phyloP scores from a whole-genome alignment of 108 stramenopile species.

The Cyclotella kingstonii region DNA sequence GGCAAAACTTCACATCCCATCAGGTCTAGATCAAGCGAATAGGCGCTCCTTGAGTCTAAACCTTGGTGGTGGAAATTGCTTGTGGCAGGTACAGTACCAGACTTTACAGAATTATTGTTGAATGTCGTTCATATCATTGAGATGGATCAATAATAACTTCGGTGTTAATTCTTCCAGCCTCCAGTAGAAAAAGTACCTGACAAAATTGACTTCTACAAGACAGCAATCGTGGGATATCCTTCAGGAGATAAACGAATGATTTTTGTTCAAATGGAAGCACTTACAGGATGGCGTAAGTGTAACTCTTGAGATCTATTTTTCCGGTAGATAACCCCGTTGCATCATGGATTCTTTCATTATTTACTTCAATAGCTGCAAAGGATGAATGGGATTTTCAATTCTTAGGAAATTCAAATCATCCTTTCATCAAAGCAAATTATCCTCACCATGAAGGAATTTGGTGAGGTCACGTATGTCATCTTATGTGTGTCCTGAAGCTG shows the following conservation, averaged over 20 bases:
- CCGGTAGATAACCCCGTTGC: too few species aligned
- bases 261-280: slow-evolving; percentile 46
- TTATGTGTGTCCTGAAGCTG: too few species aligned
- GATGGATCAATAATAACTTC: too few species aligned
- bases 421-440: slow-evolving; percentile 51
- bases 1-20: too few species aligned
- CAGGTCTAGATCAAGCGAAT: too few species aligned
- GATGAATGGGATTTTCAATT: slow-evolving; percentile 48
- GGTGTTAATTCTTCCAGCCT: too few species aligned
- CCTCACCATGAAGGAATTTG: slow-evolving; percentile 50
- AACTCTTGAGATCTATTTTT: not conserved
- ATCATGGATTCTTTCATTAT: too few species aligned
- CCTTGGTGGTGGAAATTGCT: too few species aligned
- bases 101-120: too few species aligned
- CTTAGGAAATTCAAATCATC: slow-evolving; percentile 41
- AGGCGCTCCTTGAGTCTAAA: too few species aligned
- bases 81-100: too few species aligned
- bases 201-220: slow-evolving; percentile 39
- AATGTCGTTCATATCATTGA: too few species aligned
- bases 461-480: not conserved
- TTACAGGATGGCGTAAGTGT: slow-evolving; percentile 37
- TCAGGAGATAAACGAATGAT: slow-evolving; percentile 47
- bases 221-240: slow-evolving; percentile 39
- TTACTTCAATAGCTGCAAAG: not conserved
- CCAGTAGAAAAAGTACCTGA: slow-evolving; percentile 15